Evolutionary conservation across 768 basidiomycete species (phyloP), one percentile per base, ranked within the genome.

Genomic region (Calocybe cyanea): DNA sequence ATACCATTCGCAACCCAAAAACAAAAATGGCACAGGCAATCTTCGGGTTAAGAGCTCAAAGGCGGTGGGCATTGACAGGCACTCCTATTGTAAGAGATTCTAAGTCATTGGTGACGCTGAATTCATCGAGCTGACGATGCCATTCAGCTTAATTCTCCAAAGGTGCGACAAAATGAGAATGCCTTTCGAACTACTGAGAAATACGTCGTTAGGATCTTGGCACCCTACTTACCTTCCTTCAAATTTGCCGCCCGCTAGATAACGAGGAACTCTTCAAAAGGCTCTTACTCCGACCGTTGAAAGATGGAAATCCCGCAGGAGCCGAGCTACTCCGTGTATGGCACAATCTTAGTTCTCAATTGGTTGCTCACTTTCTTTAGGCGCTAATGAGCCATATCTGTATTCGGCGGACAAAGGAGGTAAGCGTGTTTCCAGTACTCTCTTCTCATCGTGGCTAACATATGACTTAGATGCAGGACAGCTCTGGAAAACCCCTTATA

Each of bases 351-450:
- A 15, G 30, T 50, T 33, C 44, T 14, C 28, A 18, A 50, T 36
- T 40, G 17, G 32, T 42, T 52, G 20, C 47, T 32, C 43, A 18
- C 23, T 23, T 46, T 38, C 24, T 51, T 3, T 47, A 90, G 86
- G 81, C 80, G 9, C 60, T 91, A 14, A 91, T 91, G 87, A 79
- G 71, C 44, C 83, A 86, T 7, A 71, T 80, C 24, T 91, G 89
- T 54, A 80, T 91, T 37, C 82, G 89, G 19, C 77, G 90, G 34
- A 92, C 89, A 13, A 92, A 92, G 63, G 89, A 92, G 68, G 85
- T 78, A 34, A 33, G 55, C 32, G 15, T n/a, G 39, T 4, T 5
- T 4, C 39, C 36, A n/a, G 33, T 10, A 19, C 17, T 8, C 0
- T 18, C 31, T 28, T 21, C 7, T 41, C 4, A 15, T 24, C 36